Base-by-base conservation (phyloP, 441 rosid genomes). In the Biscutella laevigata region DNA sequence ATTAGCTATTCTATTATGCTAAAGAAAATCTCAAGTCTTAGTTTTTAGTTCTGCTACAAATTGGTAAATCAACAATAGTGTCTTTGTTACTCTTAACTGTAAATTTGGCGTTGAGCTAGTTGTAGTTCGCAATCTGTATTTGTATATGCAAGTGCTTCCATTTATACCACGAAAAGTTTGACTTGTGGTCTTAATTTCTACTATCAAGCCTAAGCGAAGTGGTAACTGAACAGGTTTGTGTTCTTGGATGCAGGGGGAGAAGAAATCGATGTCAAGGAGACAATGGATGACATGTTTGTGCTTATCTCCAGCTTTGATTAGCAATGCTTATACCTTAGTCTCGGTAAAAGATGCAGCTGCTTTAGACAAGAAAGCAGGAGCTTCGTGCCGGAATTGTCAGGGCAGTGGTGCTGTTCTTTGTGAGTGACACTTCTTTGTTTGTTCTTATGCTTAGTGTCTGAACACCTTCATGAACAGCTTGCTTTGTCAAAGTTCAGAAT, bases 371-470 rank as follows among this genome's bases (percentile, higher is more conserved):
- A 83, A 73, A 62, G 80, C 80, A 75, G 78, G 74, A 63, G 64
- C 79, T 17, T 78, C 66, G 21, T 89, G 97, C 59, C 80, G 91
- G 15, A 89, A 89, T 62, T 89, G 95, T 57, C 59, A 45, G 13
- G 95, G 97, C 44, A 77, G 75, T 51, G 97, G 97, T 33, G 91
- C 87, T 59, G 68, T 89, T 42, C 70, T 89, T 28, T 89, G 97
- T 89, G 62, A 86, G 94, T 61, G 4, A 42, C 29, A 21, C n/a
- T 51, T 41, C 24, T 25, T 10, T 9, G 6, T 48, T 59, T 62
- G 0, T 49, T 35, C 22, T 17, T 25, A 22, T 11, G 42, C 14
- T 26, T 17, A 6, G 16, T 9, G 19, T 45, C 48, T 3, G n/a
- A n/a, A n/a, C n/a, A n/a, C n/a, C 2, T 13, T 27, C 30, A 15